These are phyloP conservation scores for Symbiodinium pilosum DNA, from an alignment of 73 alveolate species.

Conservation along the genomic window DNA sequence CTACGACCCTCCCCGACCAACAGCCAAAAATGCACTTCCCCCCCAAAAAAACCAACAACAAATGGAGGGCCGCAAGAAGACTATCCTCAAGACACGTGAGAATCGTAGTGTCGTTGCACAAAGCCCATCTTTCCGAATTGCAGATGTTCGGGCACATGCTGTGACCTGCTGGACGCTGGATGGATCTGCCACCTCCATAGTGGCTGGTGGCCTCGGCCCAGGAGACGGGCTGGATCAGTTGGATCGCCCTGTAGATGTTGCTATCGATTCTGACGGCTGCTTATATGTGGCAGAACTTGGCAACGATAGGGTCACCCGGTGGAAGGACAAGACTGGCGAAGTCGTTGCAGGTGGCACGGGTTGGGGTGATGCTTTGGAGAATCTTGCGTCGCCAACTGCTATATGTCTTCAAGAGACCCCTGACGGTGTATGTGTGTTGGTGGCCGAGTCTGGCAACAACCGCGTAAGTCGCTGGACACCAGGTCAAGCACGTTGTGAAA, in stretches of 20 bases:
- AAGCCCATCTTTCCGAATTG: no score
- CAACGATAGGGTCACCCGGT: background rate
- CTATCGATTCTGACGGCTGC: slow-evolving; percentile 28
- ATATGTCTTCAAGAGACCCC: slow-evolving; percentile 1
- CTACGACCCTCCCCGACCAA: no score
- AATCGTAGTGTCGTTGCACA: no score
- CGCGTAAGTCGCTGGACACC: slow-evolving; percentile 79
- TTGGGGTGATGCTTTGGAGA: slow-evolving; percentile 41
- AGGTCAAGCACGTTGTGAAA: background rate
- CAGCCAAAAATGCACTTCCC: no score
- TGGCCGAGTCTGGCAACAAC: slow-evolving; percentile 21
- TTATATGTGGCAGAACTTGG: slow-evolving; percentile 9
- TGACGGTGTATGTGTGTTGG: slow-evolving; percentile 17
- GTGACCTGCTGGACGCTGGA: slow-evolving; percentile 46
- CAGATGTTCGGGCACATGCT: slow-evolving; percentile 28
- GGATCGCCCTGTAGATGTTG: slow-evolving; percentile 46
- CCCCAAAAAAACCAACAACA: no score
- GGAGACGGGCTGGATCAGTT: slow-evolving; percentile 55
- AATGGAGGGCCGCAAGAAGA: no score
- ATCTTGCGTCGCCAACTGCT: slow-evolving; percentile 49
- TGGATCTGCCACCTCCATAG: background rate
- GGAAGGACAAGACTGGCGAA: background rate
- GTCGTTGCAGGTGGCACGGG: slow-evolving; percentile 72
- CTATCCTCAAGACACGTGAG: no score
- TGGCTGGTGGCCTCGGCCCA: slow-evolving; percentile 56